Base-by-base conservation (phyloP, 2,329 filamentous ascomycete species). In the Colletotrichum acutatum region DNA sequence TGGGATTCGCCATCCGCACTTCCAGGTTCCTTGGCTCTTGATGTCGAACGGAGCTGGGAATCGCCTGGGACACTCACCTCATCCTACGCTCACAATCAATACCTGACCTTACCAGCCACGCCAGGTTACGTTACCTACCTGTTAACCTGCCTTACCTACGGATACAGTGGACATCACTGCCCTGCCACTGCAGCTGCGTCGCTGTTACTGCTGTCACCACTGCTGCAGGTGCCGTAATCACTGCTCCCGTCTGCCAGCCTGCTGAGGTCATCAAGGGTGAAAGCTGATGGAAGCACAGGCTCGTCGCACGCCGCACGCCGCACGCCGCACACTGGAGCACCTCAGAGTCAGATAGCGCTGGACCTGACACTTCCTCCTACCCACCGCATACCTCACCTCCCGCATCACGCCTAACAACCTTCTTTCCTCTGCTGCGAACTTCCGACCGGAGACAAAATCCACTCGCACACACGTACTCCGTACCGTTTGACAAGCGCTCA, bases 401-500 rank as follows among this genome's bases (percentile, higher is more conserved):
- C 32, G 46, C 56, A 71, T 52, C 56, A 60, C 68, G 42, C 56
- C 68, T 66, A 65, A 64, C 59, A 69, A 52, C 56, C 46, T 52
- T 57, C 64, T 64, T 70, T 68, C 42, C 69, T 52, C 56, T 56
- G 34, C 46, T 72, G 54, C 61, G 59, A 54, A 70, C 60, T 61
- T 72, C 70, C 59, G 66, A 52, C 66, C 66, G 46, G 70, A 65
- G 70, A 60, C 66, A 65, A 64, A 64, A 61, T 26, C 46, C 66
- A 66, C 49, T 70, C 66, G 22, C 71, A 61, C 71, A 71, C 71
- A 71, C 66, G 62, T 70, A 34, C 32, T 34, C 32, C 32, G 32
- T 34, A 70, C 70, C 56, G 66, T 71, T 73, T 73, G 71, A 73
- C 71, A 73, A 73, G 71, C 71, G 71, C 71, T 73, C 71, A 66